Evolutionary conservation across 2,329 filamentous ascomycete species (phyloP), one percentile per base, ranked within the genome.

Genomic region (Colletotrichum magnum): DNA sequence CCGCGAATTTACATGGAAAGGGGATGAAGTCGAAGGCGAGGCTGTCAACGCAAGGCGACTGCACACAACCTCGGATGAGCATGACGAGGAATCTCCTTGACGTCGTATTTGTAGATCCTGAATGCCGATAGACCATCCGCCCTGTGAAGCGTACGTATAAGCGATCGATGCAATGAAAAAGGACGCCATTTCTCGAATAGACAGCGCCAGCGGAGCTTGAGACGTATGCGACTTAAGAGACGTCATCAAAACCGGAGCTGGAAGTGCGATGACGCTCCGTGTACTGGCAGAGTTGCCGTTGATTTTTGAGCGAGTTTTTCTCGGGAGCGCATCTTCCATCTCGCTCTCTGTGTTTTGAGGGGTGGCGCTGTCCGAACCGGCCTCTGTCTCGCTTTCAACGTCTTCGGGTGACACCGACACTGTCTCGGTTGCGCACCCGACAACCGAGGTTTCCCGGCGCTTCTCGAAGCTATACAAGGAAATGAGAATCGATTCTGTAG

Each of bases 61-160:
- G 0, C 80, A 78, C 2, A 73, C 77, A 24, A 85, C 77, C 13
- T 81, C 78, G 0, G 82, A 48, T 12, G 58, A 43, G 15, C 45
- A 54, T 5, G 48, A n/a, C 5, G 76, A 18, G 66, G 62, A 15
- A 60, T 52, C 41, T 54, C 66, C 36, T 28, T 47, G 12, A 12
- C 74, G 75, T 1, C 76, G 80, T 51, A 97, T 86, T 67, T 92
- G 90, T 51, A 98, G 83, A 78, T 98, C 95, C 78, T 98, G 95
- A n/a, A 98, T 89, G 2, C 94, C 95, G 16, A 97, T 88, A 7
- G 93, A 94, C 93, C 95, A 98, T 32, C 94, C 94, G 51, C 90
- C 90, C 3, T 91, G 85, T 2, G 93, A 92, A 16, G 92, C 90
- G 72, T 97, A 90, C 0, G 93, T 93, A 78, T 97, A 98, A 1